Evolutionary conservation across 1,284 basidiomycete genomes (phyloP).

Genomic region (Pholiota adiposa): DNA sequence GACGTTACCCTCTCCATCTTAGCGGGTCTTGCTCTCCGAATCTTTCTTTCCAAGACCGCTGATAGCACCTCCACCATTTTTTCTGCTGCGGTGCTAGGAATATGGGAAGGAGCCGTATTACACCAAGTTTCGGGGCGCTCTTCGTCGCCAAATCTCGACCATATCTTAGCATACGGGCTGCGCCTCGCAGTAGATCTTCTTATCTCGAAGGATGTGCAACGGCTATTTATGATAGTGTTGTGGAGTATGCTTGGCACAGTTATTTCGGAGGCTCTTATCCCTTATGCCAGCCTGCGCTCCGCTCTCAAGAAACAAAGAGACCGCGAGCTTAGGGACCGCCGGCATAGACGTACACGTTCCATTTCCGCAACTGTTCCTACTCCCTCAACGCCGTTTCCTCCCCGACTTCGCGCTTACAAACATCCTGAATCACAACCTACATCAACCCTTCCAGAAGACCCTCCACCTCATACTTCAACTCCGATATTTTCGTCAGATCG

Average conservation of each 20-base stretch:
- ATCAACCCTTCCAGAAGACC: conserved; percentile 14
- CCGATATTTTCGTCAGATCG: conserved; percentile 18
- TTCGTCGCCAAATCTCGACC: conserved; percentile 35
- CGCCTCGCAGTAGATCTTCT: conserved; percentile 43
- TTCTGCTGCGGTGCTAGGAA: conserved; percentile 37
- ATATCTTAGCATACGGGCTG: conserved; percentile 44
- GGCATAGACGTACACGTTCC: conserved; percentile 29
- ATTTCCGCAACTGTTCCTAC: conserved; percentile 17
- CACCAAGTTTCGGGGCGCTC: conserved; percentile 36
- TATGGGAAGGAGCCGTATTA: conserved; percentile 45
- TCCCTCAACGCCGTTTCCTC: conserved; percentile 26
- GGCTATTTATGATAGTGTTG: conserved; percentile 35
- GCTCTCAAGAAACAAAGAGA: conserved; percentile 22
- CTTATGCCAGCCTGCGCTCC: conserved; percentile 24
- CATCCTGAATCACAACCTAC: conserved; percentile 18
- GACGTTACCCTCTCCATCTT: conserved; percentile 42
- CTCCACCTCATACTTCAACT: conserved; percentile 19
- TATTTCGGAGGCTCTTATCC: conserved; percentile 34
- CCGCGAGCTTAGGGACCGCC: conserved; percentile 28
- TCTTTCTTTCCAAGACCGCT: conserved; percentile 28
- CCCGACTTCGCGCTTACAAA: conserved; percentile 33
- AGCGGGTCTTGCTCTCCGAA: conserved; percentile 45
- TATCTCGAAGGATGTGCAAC: conserved; percentile 33
- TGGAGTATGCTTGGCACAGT: conserved; percentile 40
- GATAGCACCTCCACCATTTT: conserved; percentile 21